A percentile compares a stretch with the other conserved stretches of the same genome.
Evolutionary conservation across 2,329 filamentous ascomycete genomes (phyloP).

Genomic region (Colletotrichum endophyticum): DNA sequence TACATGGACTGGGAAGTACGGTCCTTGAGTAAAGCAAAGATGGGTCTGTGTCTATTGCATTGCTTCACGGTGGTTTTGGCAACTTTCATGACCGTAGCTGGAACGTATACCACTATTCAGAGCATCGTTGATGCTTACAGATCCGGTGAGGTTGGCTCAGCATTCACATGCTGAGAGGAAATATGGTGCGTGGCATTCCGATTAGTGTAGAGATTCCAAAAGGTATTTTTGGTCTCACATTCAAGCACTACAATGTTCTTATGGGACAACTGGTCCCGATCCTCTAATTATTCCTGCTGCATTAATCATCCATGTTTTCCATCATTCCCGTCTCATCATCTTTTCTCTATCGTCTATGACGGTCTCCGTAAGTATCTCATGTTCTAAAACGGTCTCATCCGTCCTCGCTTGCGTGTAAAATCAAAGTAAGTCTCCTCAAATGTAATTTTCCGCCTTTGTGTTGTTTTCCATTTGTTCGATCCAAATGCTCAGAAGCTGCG

Average conservation of each 20-base stretch:
- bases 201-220: background rate
- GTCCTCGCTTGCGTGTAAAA: background rate
- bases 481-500: background rate
- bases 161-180: background rate
- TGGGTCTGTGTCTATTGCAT: background rate
- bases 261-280: background rate
- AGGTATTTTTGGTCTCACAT: background rate
- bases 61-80: slow-evolving; percentile 20
- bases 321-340: background rate
- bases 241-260: background rate
- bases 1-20: background rate
- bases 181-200: background rate
- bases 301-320: background rate
- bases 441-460: background rate
- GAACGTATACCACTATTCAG: slow-evolving; percentile 29
- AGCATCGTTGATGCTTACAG: slow-evolving; percentile 29
- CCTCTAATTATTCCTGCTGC: background rate
- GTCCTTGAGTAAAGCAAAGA: background rate
- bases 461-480: background rate
- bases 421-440: background rate
- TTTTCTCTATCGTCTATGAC: background rate
- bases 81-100: slow-evolving; percentile 27
- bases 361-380: background rate
- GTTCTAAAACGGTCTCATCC: background rate
- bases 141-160: slow-evolving; percentile 18